These are phyloP conservation scores for Tulasnella sp. DNA, from an alignment of 768 basidiomycete genomes.

Conservation along the genomic window DNA sequence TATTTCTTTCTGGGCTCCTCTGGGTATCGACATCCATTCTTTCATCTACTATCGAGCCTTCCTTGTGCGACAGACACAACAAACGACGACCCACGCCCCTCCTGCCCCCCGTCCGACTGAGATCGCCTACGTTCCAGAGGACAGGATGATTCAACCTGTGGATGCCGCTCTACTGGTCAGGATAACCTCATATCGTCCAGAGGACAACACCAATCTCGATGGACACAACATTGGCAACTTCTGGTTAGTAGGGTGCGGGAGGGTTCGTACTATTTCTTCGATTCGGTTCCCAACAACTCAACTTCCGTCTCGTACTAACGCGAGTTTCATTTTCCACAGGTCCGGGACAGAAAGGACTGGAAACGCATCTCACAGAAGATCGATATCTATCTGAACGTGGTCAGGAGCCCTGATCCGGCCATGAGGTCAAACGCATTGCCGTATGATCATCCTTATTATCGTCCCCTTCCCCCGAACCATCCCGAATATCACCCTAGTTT, in stretches of 20 bases:
- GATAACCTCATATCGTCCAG: not conserved
- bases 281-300: no score
- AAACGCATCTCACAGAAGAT: slow-evolving; percentile 9
- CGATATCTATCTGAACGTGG: not conserved
- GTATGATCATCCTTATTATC: no score
- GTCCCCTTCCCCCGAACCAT: no score
- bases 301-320: not conserved
- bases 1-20: slow-evolving; percentile 5
- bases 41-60: slow-evolving; percentile 4
- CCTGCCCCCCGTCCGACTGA: not conserved
- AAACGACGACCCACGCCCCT: not conserved
- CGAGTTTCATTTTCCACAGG: not conserved
- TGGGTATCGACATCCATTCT: not conserved
- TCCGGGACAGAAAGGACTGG: slow-evolving; percentile 8
- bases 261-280: not conserved
- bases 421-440: no score
- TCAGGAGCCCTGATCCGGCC: not conserved
- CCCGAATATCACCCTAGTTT: no score
- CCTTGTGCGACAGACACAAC: not conserved
- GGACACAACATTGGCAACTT: slow-evolving; percentile 6
- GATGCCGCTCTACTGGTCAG: slow-evolving; percentile 4
- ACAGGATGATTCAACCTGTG: not conserved
- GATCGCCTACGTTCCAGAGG: not conserved
- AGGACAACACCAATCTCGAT: not conserved
- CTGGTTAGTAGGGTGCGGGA: slow-evolving; percentile 8